Conservation (phyloP, 2,329 filamentous ascomycete species). For the Botrytis hyacinthi region DNA sequence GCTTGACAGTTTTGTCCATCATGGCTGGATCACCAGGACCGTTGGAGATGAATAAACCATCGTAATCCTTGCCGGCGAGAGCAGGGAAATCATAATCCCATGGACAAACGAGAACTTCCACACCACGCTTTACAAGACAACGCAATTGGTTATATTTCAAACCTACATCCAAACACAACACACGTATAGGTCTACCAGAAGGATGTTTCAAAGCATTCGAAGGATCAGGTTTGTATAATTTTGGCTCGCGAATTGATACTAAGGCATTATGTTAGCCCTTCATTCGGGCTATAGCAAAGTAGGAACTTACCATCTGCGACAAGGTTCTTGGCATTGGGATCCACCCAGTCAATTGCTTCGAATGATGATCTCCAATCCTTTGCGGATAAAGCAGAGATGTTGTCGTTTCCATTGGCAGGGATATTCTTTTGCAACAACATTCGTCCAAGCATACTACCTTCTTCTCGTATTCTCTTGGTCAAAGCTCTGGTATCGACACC, state of each 20-base stretch:
- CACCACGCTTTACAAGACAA: constrained; percentile 84
- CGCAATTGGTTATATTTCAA: constrained; percentile 98
- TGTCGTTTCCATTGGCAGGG: constrained; percentile 46
- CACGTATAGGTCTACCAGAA: constrained; percentile 80
- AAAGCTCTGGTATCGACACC: constrained; percentile 90
- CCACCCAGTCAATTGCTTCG: constrained; percentile 80
- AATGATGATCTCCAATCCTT: constrained; percentile 57
- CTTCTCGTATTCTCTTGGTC: constrained; percentile 89
- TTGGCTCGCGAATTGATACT: constrained; percentile 89
- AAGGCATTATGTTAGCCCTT: constrained; percentile 43
- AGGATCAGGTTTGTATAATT: constrained; percentile 75
- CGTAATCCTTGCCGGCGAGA: constrained; percentile 78
- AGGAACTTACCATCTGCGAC: constrained; percentile 81
- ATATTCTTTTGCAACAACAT: constrained; percentile 70
- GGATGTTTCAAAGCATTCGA: constrained; percentile 77
- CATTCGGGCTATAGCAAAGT: constrained; percentile 26
- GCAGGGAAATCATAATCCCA: constrained; percentile 91
- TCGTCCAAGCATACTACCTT: constrained; percentile 94
- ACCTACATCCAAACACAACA: constrained; percentile 93
- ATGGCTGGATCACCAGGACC: constrained; percentile 93
- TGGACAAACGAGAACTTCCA: constrained; percentile 91
- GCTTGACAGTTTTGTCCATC: constrained; percentile 74
- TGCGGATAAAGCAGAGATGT: constrained; percentile 41
- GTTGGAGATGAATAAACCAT: constrained; percentile 97
- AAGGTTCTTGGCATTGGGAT: constrained; percentile 90